Base-by-base conservation (phyloP, 768 basidiomycete genomes). In the Russula sp. region DNA sequence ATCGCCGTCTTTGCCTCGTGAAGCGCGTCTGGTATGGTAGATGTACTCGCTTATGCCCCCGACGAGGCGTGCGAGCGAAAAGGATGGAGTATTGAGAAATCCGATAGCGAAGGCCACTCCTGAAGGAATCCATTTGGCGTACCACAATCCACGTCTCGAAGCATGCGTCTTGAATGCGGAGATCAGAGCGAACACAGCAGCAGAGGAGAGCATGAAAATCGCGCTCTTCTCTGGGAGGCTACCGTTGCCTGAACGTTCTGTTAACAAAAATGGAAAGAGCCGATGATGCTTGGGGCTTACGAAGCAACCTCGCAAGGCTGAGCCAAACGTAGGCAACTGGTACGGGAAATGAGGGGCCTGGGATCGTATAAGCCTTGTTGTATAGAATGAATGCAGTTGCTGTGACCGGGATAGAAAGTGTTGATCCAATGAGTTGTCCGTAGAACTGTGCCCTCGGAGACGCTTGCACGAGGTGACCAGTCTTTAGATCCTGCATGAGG, bases 401-500 rank as follows among this genome's bases (percentile, higher is more conserved):
- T 0, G 94, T 94, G 24, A 98, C 89, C 54, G 97, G 68, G 36
- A 98, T 94, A 9, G 91, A 93, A 6, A 96, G 81, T 1, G 87
- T 82, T 10, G 91, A 93, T 38, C 96, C 96, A 61, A 98, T 88
- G 55, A 98, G 79, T 74, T 98, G 93, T 10, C 93, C 92, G 70
- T 87, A 95, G 73, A 98, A 97, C 72, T 96, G 96, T 2, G 93
- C 92, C 70, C 92, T 81, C 53, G 96, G 96, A 26, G 94, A 95
- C 10, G 94, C 94, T 67, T 82, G 83, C 60, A 92, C 83, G n/a
- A 98, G 78, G 74, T 97, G 92, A 0, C 96, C 96, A 2, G 96
- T 97, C 77, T 98, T 98, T 64, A 98, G 79, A 75, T 98, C 96
- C 77, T 98, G 96, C 96, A 98, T 98, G 10, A 98, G 84, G 73